These are phyloP conservation scores for Endocarpon pusillum DNA, from an alignment of 495 filamentous ascomycete genomes.

Conservation along the genomic window DNA sequence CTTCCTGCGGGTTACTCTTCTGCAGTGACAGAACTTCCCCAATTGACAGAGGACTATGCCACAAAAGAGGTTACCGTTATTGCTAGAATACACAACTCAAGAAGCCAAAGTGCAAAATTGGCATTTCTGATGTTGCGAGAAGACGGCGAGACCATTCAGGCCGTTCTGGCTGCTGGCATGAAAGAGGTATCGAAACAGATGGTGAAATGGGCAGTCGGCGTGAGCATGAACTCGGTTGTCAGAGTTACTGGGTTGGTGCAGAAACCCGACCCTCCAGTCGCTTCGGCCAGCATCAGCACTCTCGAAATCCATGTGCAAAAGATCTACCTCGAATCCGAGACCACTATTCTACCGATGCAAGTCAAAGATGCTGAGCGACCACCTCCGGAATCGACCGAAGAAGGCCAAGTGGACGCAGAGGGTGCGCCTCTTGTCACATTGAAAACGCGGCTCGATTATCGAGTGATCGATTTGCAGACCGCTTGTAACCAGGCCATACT, in stretches of 20 bases:
- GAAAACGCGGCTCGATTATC: slow-evolving; percentile 70
- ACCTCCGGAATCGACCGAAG: slow-evolving; percentile 26
- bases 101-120: slow-evolving; percentile 81
- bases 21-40: slow-evolving; percentile 19
- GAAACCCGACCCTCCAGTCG: slow-evolving; percentile 56
- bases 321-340: slow-evolving; percentile 57
- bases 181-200: slow-evolving; percentile 47
- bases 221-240: slow-evolving; percentile 68
- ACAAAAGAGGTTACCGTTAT: slow-evolving; percentile 66
- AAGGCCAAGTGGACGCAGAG: slow-evolving; percentile 26
- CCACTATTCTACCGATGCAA: slow-evolving; percentile 53
- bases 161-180: slow-evolving; percentile 39
- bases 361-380: slow-evolving; percentile 43
- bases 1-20: slow-evolving; percentile 25
- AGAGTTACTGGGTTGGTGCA: slow-evolving; percentile 61
- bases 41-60: slow-evolving; percentile 38
- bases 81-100: slow-evolving; percentile 70
- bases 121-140: slow-evolving; percentile 81
- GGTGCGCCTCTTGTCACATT: slow-evolving; percentile 48
- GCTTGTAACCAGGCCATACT: slow-evolving; percentile 78
- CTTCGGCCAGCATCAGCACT: slow-evolving; percentile 57
- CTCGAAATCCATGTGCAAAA: slow-evolving; percentile 67
- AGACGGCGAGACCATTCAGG: slow-evolving; percentile 68
- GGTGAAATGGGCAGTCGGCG: slow-evolving; percentile 69
- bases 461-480: slow-evolving; percentile 77